A percentile compares a stretch with the other conserved stretches of the same genome.
Evolutionary conservation across 306 rosid species (phyloP).

Genomic region (Sechiopsis laciniata): DNA sequence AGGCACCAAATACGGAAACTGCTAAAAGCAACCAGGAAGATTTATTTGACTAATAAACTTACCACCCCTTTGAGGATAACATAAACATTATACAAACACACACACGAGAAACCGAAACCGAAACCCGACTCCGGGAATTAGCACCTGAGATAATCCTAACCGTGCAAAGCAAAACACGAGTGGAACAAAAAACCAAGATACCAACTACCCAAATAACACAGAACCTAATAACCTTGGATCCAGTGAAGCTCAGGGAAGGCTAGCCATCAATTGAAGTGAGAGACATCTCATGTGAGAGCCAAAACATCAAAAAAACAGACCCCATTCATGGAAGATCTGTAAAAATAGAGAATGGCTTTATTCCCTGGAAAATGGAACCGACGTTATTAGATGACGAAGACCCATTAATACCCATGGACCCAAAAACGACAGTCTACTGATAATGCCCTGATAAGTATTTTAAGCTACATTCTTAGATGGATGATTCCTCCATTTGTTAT

Average conservation of each 20-base stretch:
- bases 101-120: slow-evolving; percentile 39
- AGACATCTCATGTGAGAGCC: slow-evolving; percentile 38
- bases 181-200: neutral
- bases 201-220: neutral
- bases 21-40: slow-evolving; percentile 39
- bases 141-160: slow-evolving; percentile 29
- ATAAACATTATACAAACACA: slow-evolving; percentile 38
- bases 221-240: slow-evolving; percentile 16
- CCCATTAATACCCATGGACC: slow-evolving; percentile 47
- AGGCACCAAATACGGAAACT: slow-evolving; percentile 52
- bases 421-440: slow-evolving; percentile 55
- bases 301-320: slow-evolving; percentile 48
- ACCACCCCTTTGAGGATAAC: too few relatives aligned
- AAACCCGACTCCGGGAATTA: slow-evolving; percentile 25
- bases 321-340: slow-evolving; percentile 54
- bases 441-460: slow-evolving; percentile 32
- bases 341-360: slow-evolving; percentile 47
- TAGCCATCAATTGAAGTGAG: slow-evolving; percentile 40
- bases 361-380: slow-evolving; percentile 66
- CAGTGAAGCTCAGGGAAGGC: slow-evolving; percentile 47
- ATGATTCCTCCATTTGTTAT: slow-evolving; percentile 5
- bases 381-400: slow-evolving; percentile 41
- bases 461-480: slow-evolving; percentile 23
- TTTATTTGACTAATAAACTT: neutral
- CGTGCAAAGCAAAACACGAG: neutral